phyloP scores from a whole-genome alignment of 768 basidiomycete species.

The Pseudohyphozyma bogoriensis region DNA sequence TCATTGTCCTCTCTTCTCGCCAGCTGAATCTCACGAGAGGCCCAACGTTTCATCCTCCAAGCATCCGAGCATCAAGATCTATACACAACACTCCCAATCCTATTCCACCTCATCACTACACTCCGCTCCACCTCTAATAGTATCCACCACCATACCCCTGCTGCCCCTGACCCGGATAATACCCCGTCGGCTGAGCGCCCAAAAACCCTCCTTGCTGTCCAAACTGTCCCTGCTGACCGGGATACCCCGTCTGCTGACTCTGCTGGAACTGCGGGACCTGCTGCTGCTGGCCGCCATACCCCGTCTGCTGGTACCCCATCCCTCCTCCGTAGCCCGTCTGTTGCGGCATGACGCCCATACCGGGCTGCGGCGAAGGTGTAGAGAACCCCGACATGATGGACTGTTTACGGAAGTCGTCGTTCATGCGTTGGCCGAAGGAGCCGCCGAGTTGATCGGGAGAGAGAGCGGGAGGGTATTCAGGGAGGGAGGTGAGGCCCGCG shows the following conservation, averaged over 20 bases:
- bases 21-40: background rate
- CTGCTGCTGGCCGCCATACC: background rate
- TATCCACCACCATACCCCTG: background rate
- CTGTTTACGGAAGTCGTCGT: background rate
- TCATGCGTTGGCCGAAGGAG: conserved; percentile 1
- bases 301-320: conserved; percentile 8
- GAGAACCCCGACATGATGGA: conserved; percentile 12
- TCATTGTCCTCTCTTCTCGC: background rate
- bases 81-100: background rate
- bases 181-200: too few relatives aligned
- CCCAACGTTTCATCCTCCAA: too few relatives aligned
- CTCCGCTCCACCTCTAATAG: background rate
- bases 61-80: background rate
- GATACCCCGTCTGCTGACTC: background rate
- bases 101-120: background rate
- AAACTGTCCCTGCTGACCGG: background rate
- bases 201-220: background rate
- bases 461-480: conserved; percentile 16
- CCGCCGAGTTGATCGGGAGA: conserved; percentile 10
- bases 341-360: background rate
- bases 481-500: conserved; percentile 17
- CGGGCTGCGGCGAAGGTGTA: too few relatives aligned
- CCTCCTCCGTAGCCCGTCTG: conserved; percentile 8
- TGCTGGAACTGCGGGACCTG: background rate
- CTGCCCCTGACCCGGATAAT: background rate